Evolutionary conservation across 2,329 filamentous ascomycete genomes (phyloP).

Genomic region (Clonostachys sp.): DNA sequence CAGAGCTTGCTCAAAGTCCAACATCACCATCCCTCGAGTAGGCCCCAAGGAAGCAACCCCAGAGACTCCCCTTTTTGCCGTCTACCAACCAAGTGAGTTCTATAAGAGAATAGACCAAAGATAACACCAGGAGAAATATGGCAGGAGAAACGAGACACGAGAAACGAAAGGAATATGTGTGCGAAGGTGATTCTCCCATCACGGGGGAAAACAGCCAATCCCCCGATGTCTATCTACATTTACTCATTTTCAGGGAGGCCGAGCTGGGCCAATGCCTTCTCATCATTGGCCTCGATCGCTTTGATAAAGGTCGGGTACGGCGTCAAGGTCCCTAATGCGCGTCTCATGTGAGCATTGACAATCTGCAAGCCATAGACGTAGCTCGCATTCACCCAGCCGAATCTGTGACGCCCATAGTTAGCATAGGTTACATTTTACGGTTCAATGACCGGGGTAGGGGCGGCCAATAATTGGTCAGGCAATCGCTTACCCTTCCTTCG

Average conservation of each 20-base stretch:
- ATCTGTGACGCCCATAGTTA: slow-evolving; percentile 47
- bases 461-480: not conserved
- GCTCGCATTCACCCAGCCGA: slow-evolving; percentile 98
- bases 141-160: not conserved
- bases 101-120: not conserved
- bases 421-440: not conserved
- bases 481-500: slow-evolving; percentile 81
- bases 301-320: slow-evolving; percentile 79
- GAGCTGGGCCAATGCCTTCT: slow-evolving; percentile 45
- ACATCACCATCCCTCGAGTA: too few species aligned
- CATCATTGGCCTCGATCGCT: slow-evolving; percentile 53
- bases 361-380: slow-evolving; percentile 92
- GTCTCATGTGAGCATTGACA: slow-evolving; percentile 81
- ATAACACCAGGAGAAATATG: not conserved
- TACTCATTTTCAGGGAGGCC: slow-evolving; percentile 6
- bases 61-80: not conserved
- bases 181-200: too few species aligned
- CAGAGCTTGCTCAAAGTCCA: too few species aligned
- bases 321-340: slow-evolving; percentile 82
- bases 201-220: too few species aligned
- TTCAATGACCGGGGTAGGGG: not conserved
- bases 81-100: not conserved
- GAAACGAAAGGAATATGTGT: not conserved
- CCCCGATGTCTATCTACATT: too few species aligned
- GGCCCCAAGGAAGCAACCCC: too few species aligned